Percentiles rank a stretch among this genome's conserved stretches.
Evolutionary conservation across 371 early-diverging fungal genomes (phyloP).

Genomic region (Lichtheimia corymbifera): DNA sequence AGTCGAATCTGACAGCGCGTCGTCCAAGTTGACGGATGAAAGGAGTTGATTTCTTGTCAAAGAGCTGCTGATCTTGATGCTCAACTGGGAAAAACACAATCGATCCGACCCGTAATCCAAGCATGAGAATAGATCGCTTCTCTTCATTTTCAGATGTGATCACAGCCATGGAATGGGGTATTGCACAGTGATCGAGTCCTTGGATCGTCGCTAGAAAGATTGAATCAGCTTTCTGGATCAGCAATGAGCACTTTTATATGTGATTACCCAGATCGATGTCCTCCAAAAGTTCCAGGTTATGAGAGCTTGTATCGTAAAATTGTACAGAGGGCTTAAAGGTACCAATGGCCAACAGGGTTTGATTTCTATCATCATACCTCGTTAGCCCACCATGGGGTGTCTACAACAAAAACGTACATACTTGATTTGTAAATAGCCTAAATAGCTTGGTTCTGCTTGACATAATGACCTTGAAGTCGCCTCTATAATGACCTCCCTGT

Average conservation of each 20-base stretch:
- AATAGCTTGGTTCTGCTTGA: slow-evolving; percentile 5
- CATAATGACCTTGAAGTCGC: too few relatives aligned
- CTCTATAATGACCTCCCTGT: neutral
- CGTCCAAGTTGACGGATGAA: neutral
- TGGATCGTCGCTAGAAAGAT: too few relatives aligned
- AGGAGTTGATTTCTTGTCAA: neutral
- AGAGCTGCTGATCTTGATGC: neutral
- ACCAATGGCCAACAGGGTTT: neutral
- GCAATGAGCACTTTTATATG: too few relatives aligned
- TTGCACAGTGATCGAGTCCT: neutral
- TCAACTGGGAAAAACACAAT: slow-evolving; percentile 4
- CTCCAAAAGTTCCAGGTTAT: too few relatives aligned
- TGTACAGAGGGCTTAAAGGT: neutral
- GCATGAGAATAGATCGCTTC: neutral
- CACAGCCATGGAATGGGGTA: neutral
- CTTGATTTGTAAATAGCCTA: neutral
- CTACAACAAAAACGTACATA: neutral
- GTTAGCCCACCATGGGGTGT: too few relatives aligned
- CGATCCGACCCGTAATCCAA: slow-evolving; percentile 12
- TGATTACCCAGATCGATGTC: too few relatives aligned
- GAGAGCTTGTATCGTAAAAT: too few relatives aligned
- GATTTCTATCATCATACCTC: neutral
- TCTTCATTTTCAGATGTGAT: neutral
- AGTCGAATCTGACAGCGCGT: neutral
- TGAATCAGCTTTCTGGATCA: too few relatives aligned